Evolutionary conservation across 495 filamentous ascomycete species (phyloP), one percentile per base, ranked within the genome.

Genomic region (Penicillium bialowiezense): DNA sequence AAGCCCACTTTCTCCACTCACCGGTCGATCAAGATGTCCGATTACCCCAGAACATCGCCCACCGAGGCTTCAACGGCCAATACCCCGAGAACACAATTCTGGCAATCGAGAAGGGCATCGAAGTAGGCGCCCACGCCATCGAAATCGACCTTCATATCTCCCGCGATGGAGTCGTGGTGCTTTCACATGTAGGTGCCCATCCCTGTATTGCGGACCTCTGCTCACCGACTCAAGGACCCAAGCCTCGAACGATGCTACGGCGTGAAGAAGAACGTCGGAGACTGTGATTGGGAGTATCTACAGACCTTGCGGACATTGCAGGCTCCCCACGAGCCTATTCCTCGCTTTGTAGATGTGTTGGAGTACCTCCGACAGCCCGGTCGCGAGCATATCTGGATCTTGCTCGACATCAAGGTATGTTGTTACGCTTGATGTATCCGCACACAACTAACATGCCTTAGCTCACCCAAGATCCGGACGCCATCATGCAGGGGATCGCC

Each of bases 101-200:
- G 12, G 88, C 88, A 7, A 93, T 96, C 68, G 68, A 72, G 34
- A 83, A 72, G 3, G 92, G 91, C 4, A 74, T 91, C 0, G 69
- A 79, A 13, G 82, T 80, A 19, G 90, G 90, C 21, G 82, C 85
- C 2, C 79, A 96, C 60, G 91, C 88, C 0, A 70, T 97, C 14
- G 92, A 97, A 68, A 90, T 89, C 7, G 91, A 97, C 63, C 60
- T 97, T 14, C 92, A 95, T 56, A 60, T 95, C 18, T 84, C 88
- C 1, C 82, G 78, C 45, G 92, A 97, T 63, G 83, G 85, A 8
- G 84, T 95, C 0, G 86, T 97, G 1, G 87, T 97, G 13, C 66
- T 96, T 4, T 88, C 87, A 24, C 89, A 93, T 71, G 88, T 91
- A 71, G 61, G 81, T 57, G 7, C 20, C 19, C 18, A 43, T 8